Base-by-base conservation (phyloP, 768 basidiomycete species). In the Floccularia luteovirens region DNA sequence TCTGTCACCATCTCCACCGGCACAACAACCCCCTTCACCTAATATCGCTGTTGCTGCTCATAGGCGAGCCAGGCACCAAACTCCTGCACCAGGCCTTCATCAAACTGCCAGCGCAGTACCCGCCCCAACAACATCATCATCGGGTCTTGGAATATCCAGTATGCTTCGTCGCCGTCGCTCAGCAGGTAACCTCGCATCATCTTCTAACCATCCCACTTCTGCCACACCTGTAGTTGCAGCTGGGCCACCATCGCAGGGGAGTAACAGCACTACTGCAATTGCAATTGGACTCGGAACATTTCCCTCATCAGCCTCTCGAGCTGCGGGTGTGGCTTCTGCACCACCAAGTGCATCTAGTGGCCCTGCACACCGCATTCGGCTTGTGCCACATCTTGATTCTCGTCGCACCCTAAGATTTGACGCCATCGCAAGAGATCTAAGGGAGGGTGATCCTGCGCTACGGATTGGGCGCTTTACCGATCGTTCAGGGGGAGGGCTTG, bases 381-480 rank as follows among this genome's bases (percentile, higher is more conserved):
- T 99, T 39, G 94, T 97, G 7, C 94, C 94, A 10, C 90, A 97
- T 54, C 79, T 98, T 53, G 94, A 97, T 59, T 80, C 83, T 16
- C 77, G 86, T 12, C 81, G 90, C 38, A 86, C 88, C 1, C 79
- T 97, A 16, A 79, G 82, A 46, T 97, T 97, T 64, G 93, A 97
- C 38, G 82, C 93, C 47, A 90, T 97, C 69, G 69, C 76, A 31
- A 80, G 93, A 21, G 91, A 96, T 59, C 73, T 96, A 52, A 67
- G 66, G 34, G 73, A 82, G 41, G 75, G 75, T 44, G 81, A 85
- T 47, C 58, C 75, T 0, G 67, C 82, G 0, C 68, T 98, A 4
- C 84, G 90, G 45, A 90, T 98, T 46, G 94, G 94, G 2, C 78
- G 94, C 30, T 97, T 94, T 73, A 97, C 91, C 1, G 94, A 97